Conservation (phyloP, 345 rosid genomes). For the Crucihimalaya himalaica region DNA sequence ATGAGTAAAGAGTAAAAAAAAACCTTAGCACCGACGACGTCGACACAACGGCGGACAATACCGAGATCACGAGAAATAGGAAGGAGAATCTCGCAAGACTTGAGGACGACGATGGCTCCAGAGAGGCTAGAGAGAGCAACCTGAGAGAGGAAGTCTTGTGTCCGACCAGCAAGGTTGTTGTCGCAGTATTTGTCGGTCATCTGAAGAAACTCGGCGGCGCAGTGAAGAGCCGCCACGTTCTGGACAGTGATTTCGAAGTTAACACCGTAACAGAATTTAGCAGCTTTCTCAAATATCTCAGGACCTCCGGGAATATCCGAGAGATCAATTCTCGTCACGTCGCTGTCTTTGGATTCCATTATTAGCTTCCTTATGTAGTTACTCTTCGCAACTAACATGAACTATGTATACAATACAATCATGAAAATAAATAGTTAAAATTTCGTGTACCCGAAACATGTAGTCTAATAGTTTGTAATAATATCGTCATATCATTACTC, state of each 20-base stretch:
- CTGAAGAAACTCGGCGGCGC: constrained; percentile 86
- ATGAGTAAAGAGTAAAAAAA: constrained; percentile 12
- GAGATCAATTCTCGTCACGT: constrained; percentile 58
- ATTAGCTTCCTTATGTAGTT: constrained; percentile 79
- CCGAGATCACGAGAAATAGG: constrained; percentile 73
- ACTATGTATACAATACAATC: constrained; percentile 50
- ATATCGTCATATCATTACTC: not conserved
- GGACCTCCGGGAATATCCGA: constrained; percentile 93
- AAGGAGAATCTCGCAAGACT: constrained; percentile 78
- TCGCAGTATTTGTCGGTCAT: constrained; percentile 80
- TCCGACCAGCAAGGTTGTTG: constrained; percentile 75
- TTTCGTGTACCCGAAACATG: not conserved
- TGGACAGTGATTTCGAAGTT: constrained; percentile 95
- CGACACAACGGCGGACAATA: constrained; percentile 71
- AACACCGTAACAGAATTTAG: constrained; percentile 91
- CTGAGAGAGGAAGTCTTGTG: constrained; percentile 82
- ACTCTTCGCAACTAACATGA: constrained; percentile 91
- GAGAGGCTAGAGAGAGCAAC: constrained; percentile 87
- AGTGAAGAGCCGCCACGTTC: constrained; percentile 86
- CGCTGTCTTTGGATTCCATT: constrained; percentile 66
- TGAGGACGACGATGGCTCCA: constrained; percentile 78
- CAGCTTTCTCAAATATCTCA: constrained; percentile 88
- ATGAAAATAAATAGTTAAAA: not conserved
- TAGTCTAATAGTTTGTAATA: not conserved
- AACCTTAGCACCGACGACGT: constrained; percentile 62